A percentile compares a stretch with the other conserved stretches of the same genome.
Evolutionary conservation across 495 filamentous ascomycete genomes (phyloP).

Genomic region (Talaromyces wortmannii): DNA sequence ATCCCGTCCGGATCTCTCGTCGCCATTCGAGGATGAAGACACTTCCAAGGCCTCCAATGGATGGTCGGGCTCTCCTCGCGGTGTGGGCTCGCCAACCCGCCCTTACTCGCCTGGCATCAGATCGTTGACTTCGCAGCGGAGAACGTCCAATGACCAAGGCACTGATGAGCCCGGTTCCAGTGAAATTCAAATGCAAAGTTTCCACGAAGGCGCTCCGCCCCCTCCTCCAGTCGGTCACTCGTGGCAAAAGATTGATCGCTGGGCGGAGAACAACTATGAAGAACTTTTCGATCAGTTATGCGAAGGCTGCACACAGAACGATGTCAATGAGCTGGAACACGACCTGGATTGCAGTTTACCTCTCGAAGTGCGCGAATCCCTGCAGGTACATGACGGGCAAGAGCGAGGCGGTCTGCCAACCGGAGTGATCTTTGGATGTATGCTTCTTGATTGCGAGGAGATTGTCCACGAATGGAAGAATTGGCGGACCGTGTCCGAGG

Average conservation of each 20-base stretch:
- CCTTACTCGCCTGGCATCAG: constrained; percentile 92
- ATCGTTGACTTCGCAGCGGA: constrained; percentile 56
- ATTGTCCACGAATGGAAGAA: constrained; percentile 97
- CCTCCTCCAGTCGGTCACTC: constrained; percentile 82
- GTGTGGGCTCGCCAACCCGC: constrained; percentile 41
- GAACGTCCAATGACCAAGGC: constrained; percentile 49
- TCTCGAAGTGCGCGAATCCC: constrained; percentile 86
- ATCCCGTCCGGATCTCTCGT: constrained; percentile 66
- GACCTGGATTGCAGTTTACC: constrained; percentile 92
- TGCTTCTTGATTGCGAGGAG: constrained; percentile 97
- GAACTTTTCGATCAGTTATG: constrained; percentile 91
- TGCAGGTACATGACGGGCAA: constrained; percentile 89
- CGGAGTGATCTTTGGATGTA: constrained; percentile 85
- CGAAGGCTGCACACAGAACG: constrained; percentile 85
- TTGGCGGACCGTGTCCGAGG: constrained; percentile 87
- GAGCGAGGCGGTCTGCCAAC: constrained; percentile 89
- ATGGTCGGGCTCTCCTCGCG: constrained; percentile 55
- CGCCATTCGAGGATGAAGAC: constrained; percentile 66
- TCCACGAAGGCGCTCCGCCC: constrained; percentile 84
- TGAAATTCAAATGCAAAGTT: constrained; percentile 96
- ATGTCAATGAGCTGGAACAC: constrained; percentile 95
- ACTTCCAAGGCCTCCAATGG: constrained; percentile 45
- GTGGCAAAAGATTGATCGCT: constrained; percentile 88
- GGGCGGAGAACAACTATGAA: constrained; percentile 91
- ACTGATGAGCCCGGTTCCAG: constrained; percentile 50